A percentile compares a stretch with the other conserved stretches of the same genome.
These are phyloP conservation scores for Chaetomidium leptoderma DNA, from an alignment of 495 filamentous ascomycete species.

Conservation along the genomic window DNA sequence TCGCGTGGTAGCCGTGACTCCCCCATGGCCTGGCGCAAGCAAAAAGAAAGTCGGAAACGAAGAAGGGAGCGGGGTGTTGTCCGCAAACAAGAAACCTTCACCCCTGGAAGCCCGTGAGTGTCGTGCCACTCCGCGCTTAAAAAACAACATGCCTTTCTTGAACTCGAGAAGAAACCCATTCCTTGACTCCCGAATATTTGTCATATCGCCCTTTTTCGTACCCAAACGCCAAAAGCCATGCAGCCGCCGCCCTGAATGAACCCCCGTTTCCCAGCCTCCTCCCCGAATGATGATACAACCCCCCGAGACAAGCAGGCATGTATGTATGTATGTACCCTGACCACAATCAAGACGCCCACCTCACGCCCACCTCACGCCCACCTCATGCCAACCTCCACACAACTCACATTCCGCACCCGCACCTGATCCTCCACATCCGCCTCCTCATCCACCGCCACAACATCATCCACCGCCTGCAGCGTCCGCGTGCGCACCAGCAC, in stretches of 20 bases:
- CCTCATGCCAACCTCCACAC: conserved; percentile 31
- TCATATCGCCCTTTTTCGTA: background rate
- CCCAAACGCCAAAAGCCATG: conserved; percentile 4
- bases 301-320: too few species aligned
- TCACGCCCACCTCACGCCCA: conserved; percentile 22
- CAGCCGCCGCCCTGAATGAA: background rate
- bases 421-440: conserved; percentile 53
- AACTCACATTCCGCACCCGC: conserved; percentile 51
- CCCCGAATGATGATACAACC: too few species aligned
- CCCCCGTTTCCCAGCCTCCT: background rate
- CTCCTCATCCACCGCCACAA: conserved; percentile 45
- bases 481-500: conserved; percentile 61
- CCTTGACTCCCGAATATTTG: background rate
- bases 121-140: too few species aligned
- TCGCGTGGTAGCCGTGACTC: too few species aligned
- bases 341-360: conserved; percentile 14
- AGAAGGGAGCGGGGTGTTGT: too few species aligned
- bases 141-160: background rate
- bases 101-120: background rate
- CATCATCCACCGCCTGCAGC: conserved; percentile 67
- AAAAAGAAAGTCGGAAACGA: too few species aligned
- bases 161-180: background rate
- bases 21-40: too few species aligned
- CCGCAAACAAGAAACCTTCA: background rate
- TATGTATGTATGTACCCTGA: too few species aligned